These are phyloP conservation scores for Candida sanyaensis DNA, from an alignment of 1,139 yeast species.

Conservation along the genomic window DNA sequence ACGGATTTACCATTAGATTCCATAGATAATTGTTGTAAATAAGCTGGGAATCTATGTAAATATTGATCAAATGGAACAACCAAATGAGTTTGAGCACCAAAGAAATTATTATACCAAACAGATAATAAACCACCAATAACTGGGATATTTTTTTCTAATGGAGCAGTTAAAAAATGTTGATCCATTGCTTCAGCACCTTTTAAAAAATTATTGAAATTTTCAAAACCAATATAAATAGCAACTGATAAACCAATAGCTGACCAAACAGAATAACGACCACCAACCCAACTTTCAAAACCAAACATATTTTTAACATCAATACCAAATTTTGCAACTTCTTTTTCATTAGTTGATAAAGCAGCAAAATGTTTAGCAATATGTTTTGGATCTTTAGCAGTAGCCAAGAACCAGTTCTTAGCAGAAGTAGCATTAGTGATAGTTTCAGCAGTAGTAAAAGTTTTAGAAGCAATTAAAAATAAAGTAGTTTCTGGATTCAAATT, in stretches of 20 bases:
- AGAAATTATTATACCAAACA: conserved; percentile 98
- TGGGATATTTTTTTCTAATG: conserved; percentile 90
- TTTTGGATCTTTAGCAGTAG: conserved; percentile 61
- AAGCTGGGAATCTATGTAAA: conserved; percentile 98
- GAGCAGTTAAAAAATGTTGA: conserved; percentile 80
- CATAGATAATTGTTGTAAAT: conserved; percentile 97
- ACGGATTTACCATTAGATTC: conserved; percentile 99
- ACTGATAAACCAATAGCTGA: conserved; percentile 96
- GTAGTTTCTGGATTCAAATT: conserved; percentile 85
- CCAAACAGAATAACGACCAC: conserved; percentile 99
- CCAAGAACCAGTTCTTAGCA: conserved; percentile 93
- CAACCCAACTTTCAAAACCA: conserved; percentile 98
- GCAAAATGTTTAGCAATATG: conserved; percentile 96
- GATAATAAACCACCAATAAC: conserved; percentile 88
- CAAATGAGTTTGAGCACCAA: conserved; percentile 95
- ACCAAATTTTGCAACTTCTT: conserved; percentile 90
- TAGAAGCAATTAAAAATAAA: conserved; percentile 90
- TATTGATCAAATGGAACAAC: conserved; percentile 99
- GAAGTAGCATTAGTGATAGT: conserved; percentile 93
- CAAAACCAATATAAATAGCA: conserved; percentile 92
- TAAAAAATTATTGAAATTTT: conserved; percentile 86
- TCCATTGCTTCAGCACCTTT: conserved; percentile 98
- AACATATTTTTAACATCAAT: conserved; percentile 98
- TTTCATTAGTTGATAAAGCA: conserved; percentile 92
- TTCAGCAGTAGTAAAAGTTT: conserved; percentile 99